Percentiles rank a stretch among this genome's conserved stretches.
Conservation (phyloP, 768 basidiomycete species). For the Russula brevipes region DNA sequence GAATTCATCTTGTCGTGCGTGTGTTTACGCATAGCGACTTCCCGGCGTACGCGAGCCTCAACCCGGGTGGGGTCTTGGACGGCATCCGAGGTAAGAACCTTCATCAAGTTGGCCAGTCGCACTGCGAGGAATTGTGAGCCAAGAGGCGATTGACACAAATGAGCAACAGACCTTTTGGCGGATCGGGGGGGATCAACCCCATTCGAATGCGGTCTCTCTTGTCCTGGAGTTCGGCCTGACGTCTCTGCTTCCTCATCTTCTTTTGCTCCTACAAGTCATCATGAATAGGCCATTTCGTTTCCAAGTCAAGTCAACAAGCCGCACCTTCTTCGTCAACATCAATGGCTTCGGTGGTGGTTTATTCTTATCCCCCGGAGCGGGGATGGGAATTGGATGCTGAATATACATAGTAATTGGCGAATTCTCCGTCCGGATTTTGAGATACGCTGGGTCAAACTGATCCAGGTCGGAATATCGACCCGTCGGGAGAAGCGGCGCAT, state of each 20-base stretch:
- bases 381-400: constrained; percentile 96
- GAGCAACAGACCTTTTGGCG: constrained; percentile 75
- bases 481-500: constrained; percentile 74
- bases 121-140: constrained; percentile 44
- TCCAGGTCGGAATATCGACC: constrained; percentile 75
- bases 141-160: not conserved
- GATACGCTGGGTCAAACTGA: constrained; percentile 43
- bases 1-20: constrained; percentile 91
- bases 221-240: constrained; percentile 87
- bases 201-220: constrained; percentile 92
- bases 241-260: constrained; percentile 89
- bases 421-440: constrained; percentile 60
- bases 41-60: constrained; percentile 89
- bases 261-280: constrained; percentile 64
- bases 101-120: constrained; percentile 93
- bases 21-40: constrained; percentile 86
- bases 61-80: constrained; percentile 97
- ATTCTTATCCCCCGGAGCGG: constrained; percentile 82
- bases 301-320: not conserved
- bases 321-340: constrained; percentile 87
- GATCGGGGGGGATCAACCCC: constrained; percentile 92
- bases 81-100: constrained; percentile 92
- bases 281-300: constrained; percentile 2
- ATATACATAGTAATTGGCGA: constrained; percentile 87
- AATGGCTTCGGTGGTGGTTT: constrained; percentile 74